Conservation (phyloP, 2,329 filamentous ascomycete species). For the Apiospora rasikravindrae region DNA sequence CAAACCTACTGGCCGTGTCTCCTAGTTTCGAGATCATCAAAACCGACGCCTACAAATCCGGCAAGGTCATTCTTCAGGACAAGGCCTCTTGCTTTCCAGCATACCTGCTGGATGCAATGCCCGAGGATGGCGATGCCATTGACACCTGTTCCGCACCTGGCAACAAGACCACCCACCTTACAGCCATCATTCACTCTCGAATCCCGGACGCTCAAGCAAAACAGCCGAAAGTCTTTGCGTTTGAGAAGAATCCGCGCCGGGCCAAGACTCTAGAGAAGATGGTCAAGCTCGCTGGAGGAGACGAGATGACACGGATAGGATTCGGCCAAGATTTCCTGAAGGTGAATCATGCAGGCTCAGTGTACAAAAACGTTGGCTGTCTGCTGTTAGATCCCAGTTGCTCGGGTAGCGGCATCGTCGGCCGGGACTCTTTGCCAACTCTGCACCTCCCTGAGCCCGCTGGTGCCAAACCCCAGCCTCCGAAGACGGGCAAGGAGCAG, state of each 20-base stretch:
- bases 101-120: constrained; percentile 75
- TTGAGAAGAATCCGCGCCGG: constrained; percentile 75
- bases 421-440: constrained; percentile 78
- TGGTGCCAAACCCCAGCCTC: constrained; percentile 41
- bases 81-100: constrained; percentile 98
- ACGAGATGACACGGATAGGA: constrained; percentile 68
- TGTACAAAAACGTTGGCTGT: constrained; percentile 74
- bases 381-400: constrained; percentile 93
- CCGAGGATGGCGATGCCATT: constrained; percentile 76
- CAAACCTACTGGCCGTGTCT: constrained; percentile 81
- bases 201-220: constrained; percentile 41
- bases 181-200: constrained; percentile 68
- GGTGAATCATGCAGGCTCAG: constrained; percentile 66
- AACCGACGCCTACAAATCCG: constrained; percentile 73
- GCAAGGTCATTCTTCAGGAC: constrained; percentile 88
- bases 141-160: constrained; percentile 94
- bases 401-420: constrained; percentile 92
- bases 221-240: constrained; percentile 68
- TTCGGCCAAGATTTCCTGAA: constrained; percentile 82
- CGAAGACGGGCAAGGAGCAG: constrained; percentile 39
- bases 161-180: constrained; percentile 96
- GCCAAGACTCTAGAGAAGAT: constrained; percentile 83
- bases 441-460: constrained; percentile 61
- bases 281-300: constrained; percentile 77
- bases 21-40: constrained; percentile 74